phyloP scores from a whole-genome alignment of 2,329 filamentous ascomycete species.

The Sporothrix inflata region DNA sequence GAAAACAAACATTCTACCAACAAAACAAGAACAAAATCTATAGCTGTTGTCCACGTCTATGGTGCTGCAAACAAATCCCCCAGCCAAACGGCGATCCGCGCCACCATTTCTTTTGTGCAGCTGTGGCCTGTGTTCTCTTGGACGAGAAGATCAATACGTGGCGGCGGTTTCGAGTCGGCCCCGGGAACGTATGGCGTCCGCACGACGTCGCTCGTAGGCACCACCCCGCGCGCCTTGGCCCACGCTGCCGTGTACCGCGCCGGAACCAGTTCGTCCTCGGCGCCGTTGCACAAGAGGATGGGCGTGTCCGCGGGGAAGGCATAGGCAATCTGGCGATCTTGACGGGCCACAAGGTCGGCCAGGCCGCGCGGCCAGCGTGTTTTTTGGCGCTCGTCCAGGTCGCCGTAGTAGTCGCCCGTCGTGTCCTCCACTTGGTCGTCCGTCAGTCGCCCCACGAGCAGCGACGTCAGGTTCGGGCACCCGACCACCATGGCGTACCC shows the following conservation, averaged over 20 bases:
- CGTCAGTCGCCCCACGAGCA: background rate
- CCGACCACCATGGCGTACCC: constrained; percentile 17
- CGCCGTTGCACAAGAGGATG: constrained; percentile 4
- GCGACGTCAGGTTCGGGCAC: background rate
- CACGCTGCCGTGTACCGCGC: background rate
- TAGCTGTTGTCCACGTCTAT: background rate
- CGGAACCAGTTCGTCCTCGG: constrained; percentile 4
- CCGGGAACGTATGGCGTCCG: background rate
- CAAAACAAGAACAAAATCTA: too few species aligned
- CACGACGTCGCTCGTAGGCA: background rate
- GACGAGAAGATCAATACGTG: background rate
- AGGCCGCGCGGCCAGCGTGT: background rate
- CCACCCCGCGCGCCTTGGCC: background rate
- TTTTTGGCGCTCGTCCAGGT: background rate
- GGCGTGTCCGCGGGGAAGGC: background rate
- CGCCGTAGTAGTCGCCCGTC: background rate
- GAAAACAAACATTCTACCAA: too few species aligned
- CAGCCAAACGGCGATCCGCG: constrained; percentile 3
- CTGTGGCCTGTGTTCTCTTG: constrained; percentile 19
- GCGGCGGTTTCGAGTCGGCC: background rate
- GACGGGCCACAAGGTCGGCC: background rate
- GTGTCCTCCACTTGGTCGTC: background rate
- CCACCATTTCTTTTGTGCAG: constrained; percentile 20
- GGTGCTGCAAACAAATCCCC: constrained; percentile 1
- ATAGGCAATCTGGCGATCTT: background rate